Base-by-base conservation (phyloP, 768 basidiomycete species). In the Suillus alpinus region DNA sequence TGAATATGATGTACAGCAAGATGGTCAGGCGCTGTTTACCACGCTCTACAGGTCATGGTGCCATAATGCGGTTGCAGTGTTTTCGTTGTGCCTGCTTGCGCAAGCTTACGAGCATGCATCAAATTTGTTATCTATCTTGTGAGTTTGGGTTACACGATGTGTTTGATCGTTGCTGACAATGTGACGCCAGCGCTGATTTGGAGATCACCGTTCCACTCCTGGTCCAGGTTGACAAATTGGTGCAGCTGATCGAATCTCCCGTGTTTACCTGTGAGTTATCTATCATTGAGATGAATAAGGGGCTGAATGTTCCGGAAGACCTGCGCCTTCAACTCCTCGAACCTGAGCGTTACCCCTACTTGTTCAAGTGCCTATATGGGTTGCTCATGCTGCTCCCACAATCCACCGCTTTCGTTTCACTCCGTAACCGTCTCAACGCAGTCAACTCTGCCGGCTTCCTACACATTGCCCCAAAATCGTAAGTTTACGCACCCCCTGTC, bases 51-150 rank as follows among this genome's bases (percentile, higher is more conserved):
- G 94, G 20, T 98, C 95, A 20, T 99, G 97, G 97, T 98, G 95
- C 71, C 97, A 99, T 67, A 98, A 98, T 69, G 92, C 96, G 1
- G 95, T 98, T 46, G 90, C 97, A 0, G 94, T 94, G 1, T 97
- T 99, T 71, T 94, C 97, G 1, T 81, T 99, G 6, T 99, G 97
- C 73, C 81, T 99, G 32, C 81, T 99, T 29, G 97, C 97, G 6
- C 97, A 99, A 72, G 96, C 97, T 3, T 99, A 99, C 66, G 97
- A 99, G 72, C 97, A 99, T 74, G 97, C 96, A 1, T 96, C 94
- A 23, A 98, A 95, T 72, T 82, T 99, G 4, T 80, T 99, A 18
- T 89, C 93, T 63, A 98, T 97, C 62, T 98, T 99, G 96, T 95
- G 71, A 61, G 87, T 72, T 26, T 12, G 52, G 62, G 23, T 26